Percentiles rank a stretch among this genome's conserved stretches.
These are phyloP conservation scores for Lentinus brumalis DNA, from an alignment of 768 basidiomycete genomes.

Conservation along the genomic window DNA sequence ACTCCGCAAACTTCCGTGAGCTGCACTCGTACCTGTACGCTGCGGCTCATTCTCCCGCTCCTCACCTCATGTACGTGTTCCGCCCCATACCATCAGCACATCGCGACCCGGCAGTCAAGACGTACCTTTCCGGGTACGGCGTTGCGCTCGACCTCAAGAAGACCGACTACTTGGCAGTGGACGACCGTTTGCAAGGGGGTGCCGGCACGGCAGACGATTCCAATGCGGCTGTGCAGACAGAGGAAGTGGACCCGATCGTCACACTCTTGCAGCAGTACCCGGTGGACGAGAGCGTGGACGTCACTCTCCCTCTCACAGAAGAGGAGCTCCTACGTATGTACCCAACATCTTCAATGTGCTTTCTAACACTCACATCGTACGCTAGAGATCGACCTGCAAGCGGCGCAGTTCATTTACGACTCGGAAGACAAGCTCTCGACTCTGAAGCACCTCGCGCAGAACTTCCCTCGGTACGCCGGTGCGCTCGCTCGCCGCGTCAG, in stretches of 20 bases:
- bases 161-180: constrained; percentile 93
- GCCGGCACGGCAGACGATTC: background rate
- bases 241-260: constrained; percentile 25
- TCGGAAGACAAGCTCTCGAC: constrained; percentile 50
- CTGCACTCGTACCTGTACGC: constrained; percentile 67
- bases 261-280: constrained; percentile 32
- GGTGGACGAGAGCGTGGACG: constrained; percentile 23
- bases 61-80: constrained; percentile 71
- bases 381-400: constrained; percentile 68
- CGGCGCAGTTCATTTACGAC: constrained; percentile 71
- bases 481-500: constrained; percentile 71
- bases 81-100: constrained; percentile 58
- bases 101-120: constrained; percentile 31
- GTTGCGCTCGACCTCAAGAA: constrained; percentile 93
- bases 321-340: constrained; percentile 52
- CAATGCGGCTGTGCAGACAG: background rate
- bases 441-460: constrained; percentile 73
- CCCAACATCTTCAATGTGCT: background rate
- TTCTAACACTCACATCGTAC: background rate
- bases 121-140: constrained; percentile 83
- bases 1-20: constrained; percentile 66
- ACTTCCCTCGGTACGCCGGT: constrained; percentile 87
- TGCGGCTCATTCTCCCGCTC: constrained; percentile 45
- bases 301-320: constrained; percentile 23
- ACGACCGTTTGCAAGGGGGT: constrained; percentile 61